Conservation (phyloP, 768 basidiomycete species). For the Boletus reticulatus region DNA sequence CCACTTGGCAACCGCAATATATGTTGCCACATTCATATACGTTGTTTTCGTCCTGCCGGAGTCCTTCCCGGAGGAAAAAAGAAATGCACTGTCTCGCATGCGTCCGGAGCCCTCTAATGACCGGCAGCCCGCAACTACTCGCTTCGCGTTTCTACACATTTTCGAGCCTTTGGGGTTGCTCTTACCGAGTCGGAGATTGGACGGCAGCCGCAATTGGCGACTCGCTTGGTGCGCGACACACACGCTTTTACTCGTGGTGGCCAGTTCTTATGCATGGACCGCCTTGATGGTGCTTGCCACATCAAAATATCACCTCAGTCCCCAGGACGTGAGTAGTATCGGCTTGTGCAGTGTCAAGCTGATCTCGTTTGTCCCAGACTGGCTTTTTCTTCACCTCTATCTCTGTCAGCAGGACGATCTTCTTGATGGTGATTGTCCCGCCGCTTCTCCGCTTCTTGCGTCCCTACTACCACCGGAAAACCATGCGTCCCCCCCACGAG, state of each 20-base stretch:
- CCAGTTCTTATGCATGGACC: conserved; percentile 6
- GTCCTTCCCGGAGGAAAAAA: conserved; percentile 27
- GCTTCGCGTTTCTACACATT: not conserved
- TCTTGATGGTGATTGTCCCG: conserved; percentile 21
- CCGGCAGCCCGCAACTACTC: not conserved
- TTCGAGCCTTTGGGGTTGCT: conserved; percentile 27
- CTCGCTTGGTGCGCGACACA: conserved; percentile 30
- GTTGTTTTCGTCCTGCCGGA: conserved; percentile 28
- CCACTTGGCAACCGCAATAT: conserved; percentile 14
- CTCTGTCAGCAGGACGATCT: conserved; percentile 16
- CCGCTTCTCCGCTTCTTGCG: conserved; percentile 23
- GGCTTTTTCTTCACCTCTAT: conserved; percentile 24
- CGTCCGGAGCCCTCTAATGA: not conserved
- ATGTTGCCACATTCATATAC: conserved; percentile 19
- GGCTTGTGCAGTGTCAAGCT: not conserved
- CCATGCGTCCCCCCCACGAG: not conserved
- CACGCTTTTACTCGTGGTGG: conserved; percentile 20
- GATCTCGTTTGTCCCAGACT: conserved; percentile 15
- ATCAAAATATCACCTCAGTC: conserved; percentile 25
- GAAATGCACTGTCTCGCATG: conserved; percentile 13
- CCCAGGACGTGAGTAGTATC: conserved; percentile 21
- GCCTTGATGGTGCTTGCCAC: conserved; percentile 27
- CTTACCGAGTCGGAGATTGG: conserved; percentile 12
- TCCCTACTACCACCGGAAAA: conserved; percentile 21
- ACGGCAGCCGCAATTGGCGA: conserved; percentile 28